Conservation (phyloP, 1,139 yeast species). For the Hyphopichia wangnamkhiaoensis region DNA sequence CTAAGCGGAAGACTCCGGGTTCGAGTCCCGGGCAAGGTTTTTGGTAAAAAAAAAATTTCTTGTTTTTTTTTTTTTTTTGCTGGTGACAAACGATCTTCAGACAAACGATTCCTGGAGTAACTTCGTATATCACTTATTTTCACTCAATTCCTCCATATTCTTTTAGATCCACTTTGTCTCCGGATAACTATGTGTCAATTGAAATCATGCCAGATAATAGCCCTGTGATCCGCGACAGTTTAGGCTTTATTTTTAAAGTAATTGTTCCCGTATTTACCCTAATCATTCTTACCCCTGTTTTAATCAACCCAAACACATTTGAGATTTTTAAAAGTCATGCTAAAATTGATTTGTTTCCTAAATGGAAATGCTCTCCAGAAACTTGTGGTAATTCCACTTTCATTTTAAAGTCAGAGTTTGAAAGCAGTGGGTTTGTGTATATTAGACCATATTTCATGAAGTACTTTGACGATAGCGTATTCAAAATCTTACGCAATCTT, state of each 20-base stretch:
- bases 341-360: constrained; percentile 14
- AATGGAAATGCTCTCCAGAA: constrained; percentile 16
- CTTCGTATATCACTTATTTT: too few relatives aligned
- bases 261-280: constrained; percentile 9
- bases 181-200: background rate
- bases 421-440: constrained; percentile 17
- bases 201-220: background rate
- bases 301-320: constrained; percentile 12
- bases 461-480: constrained; percentile 12
- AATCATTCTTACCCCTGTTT: constrained; percentile 11
- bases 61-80: constrained; percentile 11
- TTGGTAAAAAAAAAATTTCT: background rate
- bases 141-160: background rate
- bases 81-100: too few relatives aligned
- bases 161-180: too few relatives aligned
- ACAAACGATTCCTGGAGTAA: too few relatives aligned
- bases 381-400: constrained; percentile 12
- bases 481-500: background rate
- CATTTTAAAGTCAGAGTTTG: constrained; percentile 14
- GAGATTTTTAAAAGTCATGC: constrained; percentile 14
- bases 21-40: constrained; percentile 78
- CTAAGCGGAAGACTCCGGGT: constrained; percentile 96
- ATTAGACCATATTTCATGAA: constrained; percentile 17
- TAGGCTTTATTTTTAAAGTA: constrained; percentile 8
- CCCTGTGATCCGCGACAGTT: constrained; percentile 5